These are phyloP conservation scores for Haberlea rhodopensis DNA, from an alignment of 257 asterid genomes.

Conservation along the genomic window DNA sequence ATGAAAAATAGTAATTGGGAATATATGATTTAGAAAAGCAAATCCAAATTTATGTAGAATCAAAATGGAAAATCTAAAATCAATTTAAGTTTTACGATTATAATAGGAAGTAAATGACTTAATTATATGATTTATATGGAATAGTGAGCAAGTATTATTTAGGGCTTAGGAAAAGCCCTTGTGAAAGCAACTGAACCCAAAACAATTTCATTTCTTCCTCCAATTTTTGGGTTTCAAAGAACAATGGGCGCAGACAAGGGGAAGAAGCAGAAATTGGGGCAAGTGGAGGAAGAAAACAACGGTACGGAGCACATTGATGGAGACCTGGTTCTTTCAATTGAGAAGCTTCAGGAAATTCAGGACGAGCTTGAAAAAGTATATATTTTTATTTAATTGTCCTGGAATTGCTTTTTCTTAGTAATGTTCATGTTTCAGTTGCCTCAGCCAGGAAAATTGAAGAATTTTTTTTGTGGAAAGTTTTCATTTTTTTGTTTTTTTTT, in stretches of 20 bases:
- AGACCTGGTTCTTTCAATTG: constrained; percentile 65
- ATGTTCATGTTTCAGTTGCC: neutral
- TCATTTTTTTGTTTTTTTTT: no score
- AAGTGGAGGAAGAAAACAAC: constrained; percentile 44
- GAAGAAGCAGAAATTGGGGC: constrained; percentile 71
- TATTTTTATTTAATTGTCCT: neutral
- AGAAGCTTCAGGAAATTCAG: constrained; percentile 81
- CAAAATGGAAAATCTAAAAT: no score
- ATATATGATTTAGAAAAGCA: no score
- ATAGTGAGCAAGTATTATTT: no score
- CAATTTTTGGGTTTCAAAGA: constrained; percentile 18
- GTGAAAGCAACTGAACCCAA: constrained; percentile 14
- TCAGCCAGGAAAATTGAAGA: neutral
- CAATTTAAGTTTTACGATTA: no score
- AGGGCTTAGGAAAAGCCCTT: constrained; percentile 45
- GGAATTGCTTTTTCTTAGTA: neutral
- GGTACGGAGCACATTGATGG: constrained; percentile 48
- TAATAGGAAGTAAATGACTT: no score
- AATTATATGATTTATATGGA: no score
- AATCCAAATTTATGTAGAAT: no score
- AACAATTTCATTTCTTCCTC: neutral
- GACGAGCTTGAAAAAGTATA: constrained; percentile 88
- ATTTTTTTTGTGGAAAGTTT: no score
- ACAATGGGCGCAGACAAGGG: constrained; percentile 79
- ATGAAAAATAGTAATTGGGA: no score